phyloP scores from a whole-genome alignment of 2,329 filamentous ascomycete genomes.

The Fusarium temperatum region DNA sequence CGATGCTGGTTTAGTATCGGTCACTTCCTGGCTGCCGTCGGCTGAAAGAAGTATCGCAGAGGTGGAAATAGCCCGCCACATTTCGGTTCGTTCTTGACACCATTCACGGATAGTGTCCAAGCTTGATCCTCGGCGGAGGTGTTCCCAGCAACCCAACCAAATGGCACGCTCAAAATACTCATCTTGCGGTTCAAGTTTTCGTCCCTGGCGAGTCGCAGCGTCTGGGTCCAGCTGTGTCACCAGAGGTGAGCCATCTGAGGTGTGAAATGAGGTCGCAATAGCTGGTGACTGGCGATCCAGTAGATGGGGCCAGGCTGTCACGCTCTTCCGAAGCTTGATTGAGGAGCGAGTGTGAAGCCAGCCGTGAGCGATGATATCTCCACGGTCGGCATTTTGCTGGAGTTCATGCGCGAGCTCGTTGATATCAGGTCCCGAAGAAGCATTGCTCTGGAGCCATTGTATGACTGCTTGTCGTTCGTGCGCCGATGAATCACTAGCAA shows the following conservation, averaged over 20 bases:
- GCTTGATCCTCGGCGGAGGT: slow-evolving; percentile 83
- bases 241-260: slow-evolving; percentile 69
- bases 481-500: slow-evolving; percentile 76
- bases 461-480: slow-evolving; percentile 82
- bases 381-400: slow-evolving; percentile 78
- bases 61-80: slow-evolving; percentile 87
- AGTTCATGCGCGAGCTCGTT: slow-evolving; percentile 80
- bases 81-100: slow-evolving; percentile 85
- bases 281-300: slow-evolving; percentile 70
- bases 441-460: slow-evolving; percentile 85
- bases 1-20: slow-evolving; percentile 53
- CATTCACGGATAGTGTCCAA: slow-evolving; percentile 81
- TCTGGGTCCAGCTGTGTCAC: slow-evolving; percentile 94
- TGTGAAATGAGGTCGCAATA: slow-evolving; percentile 65
- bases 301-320: slow-evolving; percentile 72
- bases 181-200: slow-evolving; percentile 81
- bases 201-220: slow-evolving; percentile 80
- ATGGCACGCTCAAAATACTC: slow-evolving; percentile 89
- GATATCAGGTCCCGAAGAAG: slow-evolving; percentile 75
- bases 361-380: slow-evolving; percentile 84
- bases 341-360: slow-evolving; percentile 92
- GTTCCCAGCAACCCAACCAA: slow-evolving; percentile 94
- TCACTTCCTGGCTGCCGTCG: slow-evolving; percentile 53
- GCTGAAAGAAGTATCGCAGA: slow-evolving; percentile 73
- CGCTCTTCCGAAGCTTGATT: slow-evolving; percentile 88